Conservation (phyloP, 352 stramenopile genomes). For the Hyphochytrium catenoides region DNA sequence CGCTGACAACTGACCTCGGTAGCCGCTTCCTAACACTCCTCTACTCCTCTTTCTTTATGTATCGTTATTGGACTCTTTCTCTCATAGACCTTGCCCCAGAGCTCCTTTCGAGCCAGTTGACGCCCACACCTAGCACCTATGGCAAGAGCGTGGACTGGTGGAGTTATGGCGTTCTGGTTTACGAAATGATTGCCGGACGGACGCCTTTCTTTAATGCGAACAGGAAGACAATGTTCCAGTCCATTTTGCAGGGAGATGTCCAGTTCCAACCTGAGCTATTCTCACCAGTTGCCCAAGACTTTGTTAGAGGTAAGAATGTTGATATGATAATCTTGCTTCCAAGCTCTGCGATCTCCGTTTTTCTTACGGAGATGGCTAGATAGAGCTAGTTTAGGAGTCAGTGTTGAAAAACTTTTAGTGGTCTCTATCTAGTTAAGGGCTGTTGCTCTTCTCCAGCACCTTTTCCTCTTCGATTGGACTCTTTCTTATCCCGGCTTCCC, state of each 20-base stretch:
- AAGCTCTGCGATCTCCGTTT: constrained; percentile 1
- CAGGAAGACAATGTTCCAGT: constrained; percentile 54
- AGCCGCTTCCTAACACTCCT: no score
- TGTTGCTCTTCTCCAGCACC: background rate
- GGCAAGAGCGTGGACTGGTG: constrained; percentile 66
- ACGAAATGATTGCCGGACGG: constrained; percentile 60
- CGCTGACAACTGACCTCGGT: no score
- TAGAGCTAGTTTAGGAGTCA: background rate
- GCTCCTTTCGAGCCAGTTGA: constrained; percentile 38
- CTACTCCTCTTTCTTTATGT: no score
- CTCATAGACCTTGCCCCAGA: constrained; percentile 55
- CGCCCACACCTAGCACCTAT: constrained; percentile 36
- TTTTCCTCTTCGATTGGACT: no score
- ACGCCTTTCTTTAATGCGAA: constrained; percentile 62
- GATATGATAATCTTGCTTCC: no score
- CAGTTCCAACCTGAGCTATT: constrained; percentile 31
- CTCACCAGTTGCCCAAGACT: constrained; percentile 30
- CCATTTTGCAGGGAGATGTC: constrained; percentile 42
- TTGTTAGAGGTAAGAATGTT: constrained; percentile 19
- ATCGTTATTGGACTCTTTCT: no score
- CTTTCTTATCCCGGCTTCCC: background rate
- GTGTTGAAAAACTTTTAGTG: constrained; percentile 1
- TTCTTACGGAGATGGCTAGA: background rate
- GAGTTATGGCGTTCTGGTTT: constrained; percentile 54
- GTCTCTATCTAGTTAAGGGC: background rate